Conservation (phyloP, 192 early-diverging fungal species). For the Gigaspora rosea region DNA sequence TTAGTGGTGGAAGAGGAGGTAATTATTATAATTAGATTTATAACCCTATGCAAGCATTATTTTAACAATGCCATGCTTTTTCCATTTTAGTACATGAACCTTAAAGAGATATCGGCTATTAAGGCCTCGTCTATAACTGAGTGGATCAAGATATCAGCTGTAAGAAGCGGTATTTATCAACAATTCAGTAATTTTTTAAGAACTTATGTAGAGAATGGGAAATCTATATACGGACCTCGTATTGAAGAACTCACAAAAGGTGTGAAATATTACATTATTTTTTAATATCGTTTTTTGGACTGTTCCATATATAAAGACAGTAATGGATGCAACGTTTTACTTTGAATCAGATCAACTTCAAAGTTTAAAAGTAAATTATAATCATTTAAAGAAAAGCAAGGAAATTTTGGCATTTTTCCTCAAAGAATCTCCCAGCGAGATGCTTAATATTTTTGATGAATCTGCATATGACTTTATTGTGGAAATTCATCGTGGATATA, state of each 20-base stretch:
- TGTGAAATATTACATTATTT: constrained; percentile 32
- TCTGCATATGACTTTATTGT: constrained; percentile 91
- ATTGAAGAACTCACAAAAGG: constrained; percentile 87
- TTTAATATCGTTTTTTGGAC: too few species aligned
- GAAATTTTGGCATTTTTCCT: constrained; percentile 88
- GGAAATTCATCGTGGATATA: constrained; percentile 88
- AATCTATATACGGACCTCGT: constrained; percentile 90
- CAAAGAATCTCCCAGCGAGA: constrained; percentile 84
- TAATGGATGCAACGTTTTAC: neutral
- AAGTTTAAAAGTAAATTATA: constrained; percentile 85
- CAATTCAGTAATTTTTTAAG: constrained; percentile 90
- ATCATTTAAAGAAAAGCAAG: constrained; percentile 77
- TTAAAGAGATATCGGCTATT: constrained; percentile 79
- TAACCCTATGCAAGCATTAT: too few species aligned
- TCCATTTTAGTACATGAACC: constrained; percentile 39
- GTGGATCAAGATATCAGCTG: constrained; percentile 84
- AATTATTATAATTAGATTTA: neutral
- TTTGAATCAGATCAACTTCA: constrained; percentile 49
- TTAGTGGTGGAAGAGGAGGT: neutral
- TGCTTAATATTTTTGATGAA: constrained; percentile 89
- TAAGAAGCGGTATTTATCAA: constrained; percentile 77
- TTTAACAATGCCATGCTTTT: neutral
- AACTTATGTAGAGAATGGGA: constrained; percentile 82
- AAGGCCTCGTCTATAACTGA: constrained; percentile 79
- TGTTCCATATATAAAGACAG: too few species aligned